These are phyloP conservation scores for Schizosaccharomyces japonicus DNA, from an alignment of 805 yeast genomes.

Conservation along the genomic window DNA sequence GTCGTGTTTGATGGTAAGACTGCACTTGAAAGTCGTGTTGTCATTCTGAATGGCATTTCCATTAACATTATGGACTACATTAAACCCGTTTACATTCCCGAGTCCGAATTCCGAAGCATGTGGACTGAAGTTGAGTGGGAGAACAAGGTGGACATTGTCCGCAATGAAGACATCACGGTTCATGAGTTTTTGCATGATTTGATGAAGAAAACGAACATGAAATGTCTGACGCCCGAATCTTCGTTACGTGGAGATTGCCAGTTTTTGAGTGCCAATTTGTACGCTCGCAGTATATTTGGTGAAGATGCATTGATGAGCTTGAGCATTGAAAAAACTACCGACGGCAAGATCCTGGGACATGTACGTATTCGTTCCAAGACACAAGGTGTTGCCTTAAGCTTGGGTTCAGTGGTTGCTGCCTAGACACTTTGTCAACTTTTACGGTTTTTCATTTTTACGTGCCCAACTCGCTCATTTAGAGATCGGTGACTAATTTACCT, in stretches of 20 bases:
- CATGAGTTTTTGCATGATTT: slow-evolving; percentile 57
- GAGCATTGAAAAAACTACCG: slow-evolving; percentile 61
- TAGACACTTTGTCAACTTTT: no score
- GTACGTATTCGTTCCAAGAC: slow-evolving; percentile 93
- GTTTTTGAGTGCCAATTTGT: slow-evolving; percentile 81
- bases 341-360: slow-evolving; percentile 69
- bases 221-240: slow-evolving; percentile 76
- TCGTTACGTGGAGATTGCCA: slow-evolving; percentile 43
- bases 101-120: slow-evolving; percentile 79
- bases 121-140: slow-evolving; percentile 99
- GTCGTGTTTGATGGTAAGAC: slow-evolving; percentile 90
- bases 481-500: no score
- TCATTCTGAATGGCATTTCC: slow-evolving; percentile 79
- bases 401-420: slow-evolving; percentile 37
- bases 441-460: no score
- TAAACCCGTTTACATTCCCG: slow-evolving; percentile 79
- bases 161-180: slow-evolving; percentile 39
- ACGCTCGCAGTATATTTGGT: slow-evolving; percentile 80
- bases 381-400: slow-evolving; percentile 81
- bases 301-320: slow-evolving; percentile 93
- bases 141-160: slow-evolving; percentile 67
- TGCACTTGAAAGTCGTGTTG: slow-evolving; percentile 69
- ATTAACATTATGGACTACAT: slow-evolving; percentile 94
- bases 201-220: slow-evolving; percentile 74
- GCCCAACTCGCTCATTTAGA: no score